A percentile compares a stretch with the other conserved stretches of the same genome.
These are phyloP conservation scores for Syzygium grande DNA, from an alignment of 345 rosid genomes.

Conservation along the genomic window DNA sequence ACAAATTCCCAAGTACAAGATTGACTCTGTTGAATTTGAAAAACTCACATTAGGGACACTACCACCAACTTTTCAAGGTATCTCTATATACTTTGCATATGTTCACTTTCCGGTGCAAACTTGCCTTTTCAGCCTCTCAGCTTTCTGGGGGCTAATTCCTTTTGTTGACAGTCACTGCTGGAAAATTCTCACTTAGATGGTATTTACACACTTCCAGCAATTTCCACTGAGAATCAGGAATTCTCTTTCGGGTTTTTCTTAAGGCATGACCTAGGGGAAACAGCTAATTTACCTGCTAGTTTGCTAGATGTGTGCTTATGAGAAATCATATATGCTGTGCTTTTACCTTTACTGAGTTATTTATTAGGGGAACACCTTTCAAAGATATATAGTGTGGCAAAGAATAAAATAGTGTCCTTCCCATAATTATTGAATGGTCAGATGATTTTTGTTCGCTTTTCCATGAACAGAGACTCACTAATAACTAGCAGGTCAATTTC, in stretches of 20 bases:
- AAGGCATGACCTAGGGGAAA: background rate
- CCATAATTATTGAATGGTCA: background rate
- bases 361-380: background rate
- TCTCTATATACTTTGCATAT: background rate
- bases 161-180: background rate
- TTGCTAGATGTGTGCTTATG: background rate
- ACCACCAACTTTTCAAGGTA: constrained; percentile 86
- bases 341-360: background rate
- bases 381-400: background rate
- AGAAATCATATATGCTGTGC: background rate
- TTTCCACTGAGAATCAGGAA: background rate
- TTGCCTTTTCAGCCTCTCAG: background rate
- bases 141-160: background rate
- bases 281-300: background rate
- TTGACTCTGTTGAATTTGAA: constrained; percentile 84
- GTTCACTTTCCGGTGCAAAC: background rate
- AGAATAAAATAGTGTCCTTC: background rate
- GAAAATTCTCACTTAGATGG: background rate
- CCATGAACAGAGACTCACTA: background rate
- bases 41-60: constrained; percentile 77
- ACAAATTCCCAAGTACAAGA: constrained; percentile 88
- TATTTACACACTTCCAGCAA: background rate
- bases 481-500: background rate
- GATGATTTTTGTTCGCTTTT: background rate
- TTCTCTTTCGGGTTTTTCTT: background rate